Conservation (phyloP, 768 basidiomycete species). For the Serendipita vermifera region DNA sequence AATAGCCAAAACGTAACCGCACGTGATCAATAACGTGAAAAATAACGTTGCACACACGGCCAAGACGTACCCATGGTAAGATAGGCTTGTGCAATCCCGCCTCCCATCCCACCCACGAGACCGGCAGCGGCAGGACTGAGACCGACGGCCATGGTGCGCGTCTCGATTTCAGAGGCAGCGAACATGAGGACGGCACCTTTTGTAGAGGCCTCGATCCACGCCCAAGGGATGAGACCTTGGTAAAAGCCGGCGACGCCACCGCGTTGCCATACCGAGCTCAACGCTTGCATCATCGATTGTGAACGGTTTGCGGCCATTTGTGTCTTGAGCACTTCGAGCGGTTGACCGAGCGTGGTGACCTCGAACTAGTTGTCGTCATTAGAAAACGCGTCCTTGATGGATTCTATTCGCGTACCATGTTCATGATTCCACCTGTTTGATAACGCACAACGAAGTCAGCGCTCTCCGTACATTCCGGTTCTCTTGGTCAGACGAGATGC, state of each 20-base stretch:
- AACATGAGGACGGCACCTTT: constrained; percentile 96
- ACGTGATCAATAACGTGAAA: too few species aligned
- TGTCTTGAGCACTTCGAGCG: constrained; percentile 94
- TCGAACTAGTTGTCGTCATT: constrained; percentile 22
- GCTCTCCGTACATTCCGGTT: neutral
- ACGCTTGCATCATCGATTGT: constrained; percentile 80
- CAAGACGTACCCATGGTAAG: constrained; percentile 90
- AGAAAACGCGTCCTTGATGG: constrained; percentile 5
- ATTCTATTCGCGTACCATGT: constrained; percentile 53
- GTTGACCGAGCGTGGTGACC: constrained; percentile 97
- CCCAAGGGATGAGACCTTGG: constrained; percentile 99
- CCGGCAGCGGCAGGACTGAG: constrained; percentile 73
- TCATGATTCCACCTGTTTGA: constrained; percentile 81
- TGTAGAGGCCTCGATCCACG: constrained; percentile 99
- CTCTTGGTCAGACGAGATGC: constrained; percentile 12
- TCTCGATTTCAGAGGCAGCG: constrained; percentile 90
- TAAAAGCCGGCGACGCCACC: constrained; percentile 86
- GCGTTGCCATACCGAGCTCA: constrained; percentile 77
- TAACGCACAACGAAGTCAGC: constrained; percentile 17
- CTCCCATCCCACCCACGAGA: constrained; percentile 91
- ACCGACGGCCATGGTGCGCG: constrained; percentile 46
- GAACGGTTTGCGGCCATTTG: constrained; percentile 98
- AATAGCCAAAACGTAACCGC: neutral
- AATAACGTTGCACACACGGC: neutral
- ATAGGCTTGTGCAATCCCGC: constrained; percentile 95